phyloP scores from a whole-genome alignment of 148 eudicot species.

The Heliosperma pusillum region DNA sequence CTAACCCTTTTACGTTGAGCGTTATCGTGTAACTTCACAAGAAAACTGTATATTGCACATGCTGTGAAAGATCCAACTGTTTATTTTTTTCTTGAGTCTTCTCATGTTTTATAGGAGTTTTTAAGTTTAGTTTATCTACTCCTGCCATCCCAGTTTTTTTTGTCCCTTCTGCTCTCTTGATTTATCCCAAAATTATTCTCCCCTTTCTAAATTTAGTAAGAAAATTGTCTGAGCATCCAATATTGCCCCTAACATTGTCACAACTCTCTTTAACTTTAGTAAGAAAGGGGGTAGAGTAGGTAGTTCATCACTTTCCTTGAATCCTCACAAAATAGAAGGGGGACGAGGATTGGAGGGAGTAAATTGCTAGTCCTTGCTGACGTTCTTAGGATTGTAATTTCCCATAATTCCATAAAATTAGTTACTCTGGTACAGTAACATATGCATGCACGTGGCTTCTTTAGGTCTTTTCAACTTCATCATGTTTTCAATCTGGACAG shows the following conservation, averaged over 20 bases:
- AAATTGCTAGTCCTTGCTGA: not conserved
- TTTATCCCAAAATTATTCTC: no score
- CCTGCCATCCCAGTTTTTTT: no score
- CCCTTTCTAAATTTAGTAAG: no score
- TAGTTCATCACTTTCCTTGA: no score
- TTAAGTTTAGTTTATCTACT: not conserved
- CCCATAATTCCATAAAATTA: not conserved
- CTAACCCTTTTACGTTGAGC: not conserved
- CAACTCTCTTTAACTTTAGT: no score
- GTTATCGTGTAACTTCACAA: not conserved
- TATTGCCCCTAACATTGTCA: no score
- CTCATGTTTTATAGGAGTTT: not conserved
- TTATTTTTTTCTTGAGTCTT: not conserved
- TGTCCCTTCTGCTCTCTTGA: no score
- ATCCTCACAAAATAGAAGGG: no score
- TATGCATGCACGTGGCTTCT: constrained; percentile 22
- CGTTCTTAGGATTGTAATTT: not conserved
- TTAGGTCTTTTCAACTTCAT: constrained; percentile 86
- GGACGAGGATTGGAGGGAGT: not conserved
- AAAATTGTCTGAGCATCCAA: no score
- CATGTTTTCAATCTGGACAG: constrained; percentile 83
- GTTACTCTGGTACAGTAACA: constrained; percentile 15
- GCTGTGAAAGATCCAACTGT: no score
- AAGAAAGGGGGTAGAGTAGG: no score
- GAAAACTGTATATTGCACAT: not conserved